These are phyloP conservation scores for Erythrophleum fordii DNA, from an alignment of 306 rosid species.

Conservation along the genomic window DNA sequence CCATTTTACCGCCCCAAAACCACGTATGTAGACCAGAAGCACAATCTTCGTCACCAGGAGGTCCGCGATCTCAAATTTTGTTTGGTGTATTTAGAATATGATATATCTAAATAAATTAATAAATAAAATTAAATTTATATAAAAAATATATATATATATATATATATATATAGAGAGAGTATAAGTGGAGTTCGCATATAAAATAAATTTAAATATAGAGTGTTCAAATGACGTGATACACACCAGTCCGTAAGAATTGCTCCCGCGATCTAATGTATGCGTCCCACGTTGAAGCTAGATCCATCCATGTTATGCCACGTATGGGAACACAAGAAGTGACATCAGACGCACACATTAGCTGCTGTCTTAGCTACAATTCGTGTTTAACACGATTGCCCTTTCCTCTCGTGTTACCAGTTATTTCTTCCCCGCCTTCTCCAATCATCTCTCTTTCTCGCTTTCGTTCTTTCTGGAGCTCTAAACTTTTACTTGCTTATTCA, in stretches of 20 bases:
- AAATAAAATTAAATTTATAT: too few relatives aligned
- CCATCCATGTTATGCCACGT: not conserved
- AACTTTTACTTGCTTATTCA: conserved; percentile 34
- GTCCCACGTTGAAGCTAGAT: not conserved
- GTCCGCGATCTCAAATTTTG: not conserved
- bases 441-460: conserved; percentile 10
- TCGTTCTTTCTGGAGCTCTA: conserved; percentile 8
- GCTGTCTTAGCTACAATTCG: conserved; percentile 6
- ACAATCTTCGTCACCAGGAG: not conserved
- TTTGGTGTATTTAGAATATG: too few relatives aligned
- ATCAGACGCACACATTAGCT: not conserved
- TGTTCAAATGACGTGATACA: too few relatives aligned
- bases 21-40: not conserved
- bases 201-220: too few relatives aligned
- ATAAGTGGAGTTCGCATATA: too few relatives aligned
- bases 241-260: too few relatives aligned
- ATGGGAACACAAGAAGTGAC: not conserved
- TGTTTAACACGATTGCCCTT: conserved; percentile 23
- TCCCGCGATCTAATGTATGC: not conserved
- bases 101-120: too few relatives aligned
- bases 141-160: too few relatives aligned
- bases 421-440: conserved; percentile 28
- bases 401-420: conserved; percentile 18
- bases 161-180: too few relatives aligned
- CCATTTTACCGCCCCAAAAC: not conserved